These are phyloP conservation scores for Whalleya microplaca DNA, from an alignment of 2,329 filamentous ascomycete genomes.

Conservation along the genomic window DNA sequence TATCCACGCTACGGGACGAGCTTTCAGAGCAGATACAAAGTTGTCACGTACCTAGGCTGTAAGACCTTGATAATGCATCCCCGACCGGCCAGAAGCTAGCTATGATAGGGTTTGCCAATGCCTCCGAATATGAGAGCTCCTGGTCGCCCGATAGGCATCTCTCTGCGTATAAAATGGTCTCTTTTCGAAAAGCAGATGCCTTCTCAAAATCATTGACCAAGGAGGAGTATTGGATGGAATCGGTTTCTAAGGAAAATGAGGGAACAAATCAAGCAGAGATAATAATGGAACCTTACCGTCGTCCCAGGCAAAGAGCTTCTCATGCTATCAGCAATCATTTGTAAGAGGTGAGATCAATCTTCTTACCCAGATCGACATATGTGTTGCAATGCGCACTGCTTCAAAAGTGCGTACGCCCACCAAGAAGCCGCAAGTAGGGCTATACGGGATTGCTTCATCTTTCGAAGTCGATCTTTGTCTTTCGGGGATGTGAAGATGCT, in stretches of 20 bases:
- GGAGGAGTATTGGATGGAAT: slow-evolving; percentile 14
- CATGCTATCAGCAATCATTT: not conserved
- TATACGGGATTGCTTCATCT: slow-evolving; percentile 3
- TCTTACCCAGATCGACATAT: slow-evolving; percentile 17
- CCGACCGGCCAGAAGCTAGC: slow-evolving; percentile 9
- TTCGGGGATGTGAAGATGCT: slow-evolving; percentile 5
- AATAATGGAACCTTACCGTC: slow-evolving; percentile 8
- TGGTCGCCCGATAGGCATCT: slow-evolving; percentile 5
- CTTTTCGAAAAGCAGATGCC: slow-evolving; percentile 13
- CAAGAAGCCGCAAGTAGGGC: slow-evolving; percentile 14
- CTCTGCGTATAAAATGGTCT: slow-evolving; percentile 11
- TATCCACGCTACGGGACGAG: not conserved
- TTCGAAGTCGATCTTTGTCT: slow-evolving; percentile 2
- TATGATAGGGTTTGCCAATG: slow-evolving; percentile 9
- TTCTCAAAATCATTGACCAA: slow-evolving; percentile 9
- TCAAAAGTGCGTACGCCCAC: slow-evolving; percentile 20
- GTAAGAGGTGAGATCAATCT: not conserved
- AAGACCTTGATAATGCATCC: slow-evolving; percentile 11
- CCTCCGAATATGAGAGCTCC: not conserved
- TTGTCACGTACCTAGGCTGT: slow-evolving; percentile 6
- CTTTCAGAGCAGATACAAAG: not conserved
- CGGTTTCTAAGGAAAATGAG: slow-evolving; percentile 13
- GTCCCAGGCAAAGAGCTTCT: slow-evolving; percentile 20
- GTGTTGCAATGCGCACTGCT: slow-evolving; percentile 7
- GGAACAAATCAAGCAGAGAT: not conserved